Percentiles rank a stretch among this genome's conserved stretches.
Conservation (phyloP, 169 alveolate genomes). For the Eimeria tenella region DNA sequence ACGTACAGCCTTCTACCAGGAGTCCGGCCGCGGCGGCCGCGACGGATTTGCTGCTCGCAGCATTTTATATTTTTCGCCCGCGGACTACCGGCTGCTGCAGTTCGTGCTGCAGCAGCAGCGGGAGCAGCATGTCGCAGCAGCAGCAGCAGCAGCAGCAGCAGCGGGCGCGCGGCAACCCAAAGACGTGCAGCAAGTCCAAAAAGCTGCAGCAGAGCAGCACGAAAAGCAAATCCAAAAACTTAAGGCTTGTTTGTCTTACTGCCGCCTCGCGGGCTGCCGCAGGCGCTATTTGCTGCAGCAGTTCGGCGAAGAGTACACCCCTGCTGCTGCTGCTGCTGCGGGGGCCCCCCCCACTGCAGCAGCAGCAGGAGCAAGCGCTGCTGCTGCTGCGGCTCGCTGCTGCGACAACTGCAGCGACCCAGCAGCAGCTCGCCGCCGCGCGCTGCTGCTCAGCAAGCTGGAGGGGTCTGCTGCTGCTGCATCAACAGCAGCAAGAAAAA, state of each 20-base stretch:
- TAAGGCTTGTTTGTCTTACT: constrained; percentile 13
- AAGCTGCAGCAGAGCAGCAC: constrained; percentile 37
- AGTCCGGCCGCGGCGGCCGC: constrained; percentile 98
- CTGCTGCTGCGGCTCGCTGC: constrained; percentile 21
- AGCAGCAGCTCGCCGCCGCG: constrained; percentile 2
- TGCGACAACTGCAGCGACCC: constrained; percentile 62
- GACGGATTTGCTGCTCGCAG: constrained; percentile 87
- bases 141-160: constrained; percentile 11
- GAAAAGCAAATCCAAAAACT: neutral
- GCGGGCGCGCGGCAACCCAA: neutral
- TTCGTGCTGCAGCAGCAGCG: constrained; percentile 42
- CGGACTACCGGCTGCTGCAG: constrained; percentile 70
- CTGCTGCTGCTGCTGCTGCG: constrained; percentile 29
- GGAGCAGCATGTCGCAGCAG: neutral
- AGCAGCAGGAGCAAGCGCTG: neutral
- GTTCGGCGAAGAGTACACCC: constrained; percentile 9
- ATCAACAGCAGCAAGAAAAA: neutral
- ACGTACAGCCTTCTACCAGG: constrained; percentile 93
- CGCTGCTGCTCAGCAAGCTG: neutral
- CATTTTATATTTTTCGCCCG: constrained; percentile 75
- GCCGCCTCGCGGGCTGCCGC: constrained; percentile 18
- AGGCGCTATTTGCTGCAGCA: constrained; percentile 21
- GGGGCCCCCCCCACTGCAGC: constrained; percentile 24
- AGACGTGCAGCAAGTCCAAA: neutral
- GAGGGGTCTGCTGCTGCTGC: constrained; percentile 25